These are phyloP conservation scores for Calonectria honghensis DNA, from an alignment of 2,329 filamentous ascomycete genomes.

Conservation along the genomic window DNA sequence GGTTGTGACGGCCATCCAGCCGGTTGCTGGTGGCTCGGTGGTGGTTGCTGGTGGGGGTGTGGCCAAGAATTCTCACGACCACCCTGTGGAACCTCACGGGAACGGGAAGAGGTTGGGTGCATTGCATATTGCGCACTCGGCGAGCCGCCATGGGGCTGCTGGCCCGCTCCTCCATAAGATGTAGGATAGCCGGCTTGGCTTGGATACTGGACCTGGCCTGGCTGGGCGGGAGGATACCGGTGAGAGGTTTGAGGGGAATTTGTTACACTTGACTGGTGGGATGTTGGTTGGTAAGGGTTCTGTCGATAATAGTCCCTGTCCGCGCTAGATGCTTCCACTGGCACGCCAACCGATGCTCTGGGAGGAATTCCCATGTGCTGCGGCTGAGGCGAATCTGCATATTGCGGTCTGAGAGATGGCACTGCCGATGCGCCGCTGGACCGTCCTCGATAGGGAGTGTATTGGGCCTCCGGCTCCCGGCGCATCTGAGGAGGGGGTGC, in stretches of 20 bases:
- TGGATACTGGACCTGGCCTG: conserved; percentile 64
- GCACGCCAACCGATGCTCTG: conserved; percentile 65
- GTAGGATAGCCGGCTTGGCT: conserved; percentile 66
- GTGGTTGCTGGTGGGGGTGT: conserved; percentile 50
- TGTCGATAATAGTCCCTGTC: conserved; percentile 71
- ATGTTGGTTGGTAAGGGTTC: conserved; percentile 60
- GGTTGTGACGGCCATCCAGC: conserved; percentile 57
- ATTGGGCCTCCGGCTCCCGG: conserved; percentile 70
- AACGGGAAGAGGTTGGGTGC: conserved; percentile 66
- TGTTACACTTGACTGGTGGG: conserved; percentile 61
- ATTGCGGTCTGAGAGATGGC: conserved; percentile 73
- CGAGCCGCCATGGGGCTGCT: conserved; percentile 66
- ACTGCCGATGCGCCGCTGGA: conserved; percentile 66
- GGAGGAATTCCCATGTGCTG: conserved; percentile 66
- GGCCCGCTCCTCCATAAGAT: conserved; percentile 61
- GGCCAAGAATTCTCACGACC: conserved; percentile 63
- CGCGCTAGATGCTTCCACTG: conserved; percentile 58
- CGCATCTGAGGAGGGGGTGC: conserved; percentile 65
- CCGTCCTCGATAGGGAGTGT: conserved; percentile 65
- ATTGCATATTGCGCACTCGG: conserved; percentile 74
- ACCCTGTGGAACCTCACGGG: conserved; percentile 64
- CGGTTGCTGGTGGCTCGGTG: conserved; percentile 52
- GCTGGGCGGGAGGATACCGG: conserved; percentile 66
- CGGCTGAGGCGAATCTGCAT: conserved; percentile 70
- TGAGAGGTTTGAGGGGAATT: conserved; percentile 69